Evolutionary conservation across 2,329 filamentous ascomycete species (phyloP), one percentile per base, ranked within the genome.

Genomic region (Xylaria sp.): DNA sequence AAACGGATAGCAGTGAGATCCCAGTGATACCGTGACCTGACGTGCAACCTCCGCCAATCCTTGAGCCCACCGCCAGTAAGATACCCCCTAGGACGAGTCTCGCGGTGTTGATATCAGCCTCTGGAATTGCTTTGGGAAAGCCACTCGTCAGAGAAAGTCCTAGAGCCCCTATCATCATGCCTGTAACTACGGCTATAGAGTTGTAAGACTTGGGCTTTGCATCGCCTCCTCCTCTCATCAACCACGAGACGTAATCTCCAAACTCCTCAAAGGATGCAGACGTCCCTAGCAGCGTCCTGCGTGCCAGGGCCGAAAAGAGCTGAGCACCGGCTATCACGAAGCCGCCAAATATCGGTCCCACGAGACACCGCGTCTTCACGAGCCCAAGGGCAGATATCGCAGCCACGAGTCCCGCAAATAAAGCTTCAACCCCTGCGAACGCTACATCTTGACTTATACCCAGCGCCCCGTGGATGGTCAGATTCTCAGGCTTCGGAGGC

Each of bases 1-100:
- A 87, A 3, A 86, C 79, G 0, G 87, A 89, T 60, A 92, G 80
- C 69, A 89, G 81, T n/a, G 87, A 86, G 75, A 92, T 84, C 0
- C 90, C 90, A 68, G 87, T 91, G 71, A 92, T 89, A 0, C 90
- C 90, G 76, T 92, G 90, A 0, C 90, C 90, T 5, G 88, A 90
- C 0, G 90, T 91, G 72, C 90, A 92, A 0, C 90, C 90, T 1
- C 89, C 89, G 0, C 87, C 90, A 64, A 91, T 75, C 58, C 89
- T 84, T 1, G 89, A 83, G 0, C 90, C 90, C 9, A 92, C 76
- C 0, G 85, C 84, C 80, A 91, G 87, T 15, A 86, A 68, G 3
- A 86, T 80, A 0, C 90, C 90, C 1, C 90, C 90, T 0, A 83
- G 55, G 0, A 84, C 74, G 0, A 88, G 86, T 70, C 81, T 76